Conservation (phyloP, 2,329 filamentous ascomycete species). For the Phialophora tarda region DNA sequence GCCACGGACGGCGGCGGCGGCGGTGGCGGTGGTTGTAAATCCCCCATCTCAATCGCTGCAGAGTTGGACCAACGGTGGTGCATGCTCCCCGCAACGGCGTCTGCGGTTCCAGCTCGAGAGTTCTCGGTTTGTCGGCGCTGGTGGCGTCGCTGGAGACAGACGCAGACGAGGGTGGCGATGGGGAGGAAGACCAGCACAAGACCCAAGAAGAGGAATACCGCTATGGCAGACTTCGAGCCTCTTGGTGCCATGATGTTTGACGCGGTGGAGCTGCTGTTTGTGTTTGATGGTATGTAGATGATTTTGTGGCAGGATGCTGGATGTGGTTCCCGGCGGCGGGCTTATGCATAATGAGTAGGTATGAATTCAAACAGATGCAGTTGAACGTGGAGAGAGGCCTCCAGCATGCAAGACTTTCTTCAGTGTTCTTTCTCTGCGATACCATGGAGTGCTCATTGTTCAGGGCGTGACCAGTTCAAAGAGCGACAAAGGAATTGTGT, state of each 20-base stretch:
- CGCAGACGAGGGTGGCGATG: conserved; percentile 14
- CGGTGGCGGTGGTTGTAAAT: conserved; percentile 11
- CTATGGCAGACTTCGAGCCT: conserved; percentile 18
- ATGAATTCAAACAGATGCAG: not conserved
- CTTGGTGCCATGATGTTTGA: conserved; percentile 6
- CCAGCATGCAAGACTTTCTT: not conserved
- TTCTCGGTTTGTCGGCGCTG: not conserved
- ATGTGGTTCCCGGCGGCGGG: not conserved
- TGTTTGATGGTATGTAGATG: not conserved
- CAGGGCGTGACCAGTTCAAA: not conserved
- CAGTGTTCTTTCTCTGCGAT: not conserved
- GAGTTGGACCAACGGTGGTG: conserved; percentile 1
- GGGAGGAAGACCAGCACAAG: conserved; percentile 25
- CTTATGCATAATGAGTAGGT: not conserved
- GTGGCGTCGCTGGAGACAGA: conserved; percentile 9
- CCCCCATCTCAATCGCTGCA: conserved; percentile 16
- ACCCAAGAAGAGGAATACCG: conserved; percentile 27
- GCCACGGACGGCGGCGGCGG: conserved; percentile 3
- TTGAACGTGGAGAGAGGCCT: not conserved
- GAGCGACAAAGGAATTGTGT: not conserved
- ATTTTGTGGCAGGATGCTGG: conserved; percentile 4
- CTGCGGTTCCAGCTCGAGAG: not conserved
- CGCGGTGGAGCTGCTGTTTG: not conserved
- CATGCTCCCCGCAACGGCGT: conserved; percentile 4
- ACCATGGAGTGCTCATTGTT: not conserved